These are phyloP conservation scores for Hirsutella thompsonii DNA, from an alignment of 2,329 filamentous ascomycete genomes.

Conservation along the genomic window DNA sequence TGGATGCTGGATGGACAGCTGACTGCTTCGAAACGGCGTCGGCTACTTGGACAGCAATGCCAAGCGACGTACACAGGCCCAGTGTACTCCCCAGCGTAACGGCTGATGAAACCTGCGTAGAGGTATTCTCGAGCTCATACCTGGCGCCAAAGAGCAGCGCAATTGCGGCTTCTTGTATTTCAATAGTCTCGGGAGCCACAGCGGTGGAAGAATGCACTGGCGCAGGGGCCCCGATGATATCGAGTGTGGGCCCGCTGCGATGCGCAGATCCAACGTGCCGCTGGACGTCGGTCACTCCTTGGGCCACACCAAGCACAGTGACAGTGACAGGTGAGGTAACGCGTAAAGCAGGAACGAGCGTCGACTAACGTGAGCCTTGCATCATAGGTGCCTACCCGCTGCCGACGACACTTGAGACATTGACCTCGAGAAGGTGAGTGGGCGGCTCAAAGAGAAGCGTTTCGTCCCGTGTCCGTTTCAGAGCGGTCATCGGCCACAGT, in stretches of 20 bases:
- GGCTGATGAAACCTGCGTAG: neutral
- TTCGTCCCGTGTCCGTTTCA: neutral
- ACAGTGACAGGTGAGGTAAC: neutral
- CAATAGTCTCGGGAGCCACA: neutral
- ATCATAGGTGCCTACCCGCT: neutral
- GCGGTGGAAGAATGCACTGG: neutral
- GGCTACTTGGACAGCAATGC: neutral
- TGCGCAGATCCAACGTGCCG: neutral
- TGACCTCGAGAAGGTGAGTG: constrained; percentile 2
- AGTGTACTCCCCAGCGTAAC: neutral
- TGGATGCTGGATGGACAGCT: no score
- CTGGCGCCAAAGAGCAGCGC: neutral
- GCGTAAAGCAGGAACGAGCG: neutral
- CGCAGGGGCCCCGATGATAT: neutral
- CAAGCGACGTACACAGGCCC: neutral
- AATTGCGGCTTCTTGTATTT: neutral
- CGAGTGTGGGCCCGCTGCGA: neutral
- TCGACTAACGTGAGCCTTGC: neutral
- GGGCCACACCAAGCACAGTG: neutral
- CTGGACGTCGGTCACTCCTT: neutral
- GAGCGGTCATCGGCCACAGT: constrained; percentile 3
- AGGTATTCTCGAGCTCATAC: neutral
- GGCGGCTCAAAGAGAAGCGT: no score
- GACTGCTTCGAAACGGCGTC: no score
- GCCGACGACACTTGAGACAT: constrained; percentile 5